Evolutionary conservation across 2,329 filamentous ascomycete genomes (phyloP).

Genomic region (Trichophyton verrucosum): DNA sequence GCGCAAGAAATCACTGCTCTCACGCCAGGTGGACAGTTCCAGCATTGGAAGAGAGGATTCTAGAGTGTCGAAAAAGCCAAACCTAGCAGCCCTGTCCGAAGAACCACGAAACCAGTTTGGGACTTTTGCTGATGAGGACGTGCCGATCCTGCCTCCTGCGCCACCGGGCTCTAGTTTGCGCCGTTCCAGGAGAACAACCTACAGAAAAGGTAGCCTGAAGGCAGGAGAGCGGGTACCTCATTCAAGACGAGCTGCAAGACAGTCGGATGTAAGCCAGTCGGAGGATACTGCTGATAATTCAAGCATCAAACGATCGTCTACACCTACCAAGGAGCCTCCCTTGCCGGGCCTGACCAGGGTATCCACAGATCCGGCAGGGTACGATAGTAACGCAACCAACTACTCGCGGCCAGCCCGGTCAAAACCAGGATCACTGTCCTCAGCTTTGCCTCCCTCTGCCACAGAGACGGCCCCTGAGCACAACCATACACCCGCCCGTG

Average conservation of each 20-base stretch:
- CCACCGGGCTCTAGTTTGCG: constrained; percentile 66
- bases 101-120: constrained; percentile 8
- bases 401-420: constrained; percentile 27
- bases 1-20: constrained; percentile 92
- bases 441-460: constrained; percentile 8
- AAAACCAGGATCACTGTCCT: constrained; percentile 14
- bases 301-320: constrained; percentile 20
- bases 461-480: constrained; percentile 4
- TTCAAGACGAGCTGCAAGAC: constrained; percentile 57
- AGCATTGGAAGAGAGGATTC: constrained; percentile 24
- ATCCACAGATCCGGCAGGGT: constrained; percentile 27
- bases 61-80: constrained; percentile 5
- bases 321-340: constrained; percentile 24
- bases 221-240: constrained; percentile 64
- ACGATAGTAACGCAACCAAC: constrained; percentile 30
- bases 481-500: constrained; percentile 19
- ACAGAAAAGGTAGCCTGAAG: constrained; percentile 74
- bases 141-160: constrained; percentile 69
- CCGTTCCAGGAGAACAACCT: constrained; percentile 82
- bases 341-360: constrained; percentile 25
- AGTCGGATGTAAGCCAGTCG: constrained; percentile 23
- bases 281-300: constrained; percentile 34
- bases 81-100: constrained; percentile 12
- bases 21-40: constrained; percentile 71
- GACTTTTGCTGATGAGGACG: constrained; percentile 46